Percentiles rank a stretch among this genome's conserved stretches.
Evolutionary conservation across 371 early-diverging fungal genomes (phyloP).

Genomic region (Amoeboaphelidium occidentale): DNA sequence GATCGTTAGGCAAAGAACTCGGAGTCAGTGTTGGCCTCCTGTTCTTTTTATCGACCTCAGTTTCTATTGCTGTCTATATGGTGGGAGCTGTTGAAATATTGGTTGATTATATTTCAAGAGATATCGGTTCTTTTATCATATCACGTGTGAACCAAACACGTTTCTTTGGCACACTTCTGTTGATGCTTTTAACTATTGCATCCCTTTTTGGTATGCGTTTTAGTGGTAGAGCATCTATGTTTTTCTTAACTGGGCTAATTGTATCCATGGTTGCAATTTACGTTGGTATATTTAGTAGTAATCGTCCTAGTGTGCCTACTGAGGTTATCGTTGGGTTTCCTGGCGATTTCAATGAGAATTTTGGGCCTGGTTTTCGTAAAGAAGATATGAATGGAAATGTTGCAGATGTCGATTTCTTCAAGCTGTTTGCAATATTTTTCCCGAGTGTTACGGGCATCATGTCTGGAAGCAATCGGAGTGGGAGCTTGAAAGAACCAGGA

Average conservation of each 20-base stretch:
- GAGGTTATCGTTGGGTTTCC: conserved; percentile 4
- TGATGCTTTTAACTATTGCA: neutral
- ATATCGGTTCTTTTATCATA: neutral
- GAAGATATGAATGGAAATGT: conserved; percentile 1
- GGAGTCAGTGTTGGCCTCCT: conserved; percentile 3
- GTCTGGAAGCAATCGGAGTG: conserved; percentile 7
- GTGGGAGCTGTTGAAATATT: conserved; percentile 2
- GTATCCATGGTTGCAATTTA: neutral
- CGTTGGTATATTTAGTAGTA: neutral
- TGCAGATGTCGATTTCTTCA: conserved; percentile 1
- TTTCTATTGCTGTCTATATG: neutral
- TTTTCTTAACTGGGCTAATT: neutral
- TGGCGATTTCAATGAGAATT: conserved; percentile 2
- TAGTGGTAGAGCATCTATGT: neutral
- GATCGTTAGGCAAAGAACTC: conserved; percentile 3
- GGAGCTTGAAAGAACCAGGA: conserved; percentile 6
- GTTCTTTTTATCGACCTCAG: neutral
- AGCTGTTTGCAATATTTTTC: conserved; percentile 10
- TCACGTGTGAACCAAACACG: neutral
- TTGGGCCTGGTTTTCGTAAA: neutral
- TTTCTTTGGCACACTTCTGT: conserved; percentile 2
- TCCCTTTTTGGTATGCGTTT: neutral
- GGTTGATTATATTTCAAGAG: neutral
- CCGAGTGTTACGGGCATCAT: conserved; percentile 12
- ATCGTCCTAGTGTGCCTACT: neutral